These are phyloP conservation scores for Taphrina deformans DNA, from an alignment of 1,139 yeast genomes.

Conservation along the genomic window DNA sequence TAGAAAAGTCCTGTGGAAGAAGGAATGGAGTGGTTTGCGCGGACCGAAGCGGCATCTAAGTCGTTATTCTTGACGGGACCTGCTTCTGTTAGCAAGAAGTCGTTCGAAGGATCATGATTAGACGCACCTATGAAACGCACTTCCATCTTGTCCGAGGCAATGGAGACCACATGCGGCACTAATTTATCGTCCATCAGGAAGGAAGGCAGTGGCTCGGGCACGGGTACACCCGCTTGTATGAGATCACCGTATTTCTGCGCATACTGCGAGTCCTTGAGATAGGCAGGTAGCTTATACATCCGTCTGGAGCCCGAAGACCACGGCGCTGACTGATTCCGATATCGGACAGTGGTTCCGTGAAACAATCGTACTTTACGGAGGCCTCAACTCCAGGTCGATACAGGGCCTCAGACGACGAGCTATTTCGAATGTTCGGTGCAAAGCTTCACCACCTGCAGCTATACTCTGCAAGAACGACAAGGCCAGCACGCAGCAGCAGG, in stretches of 20 bases:
- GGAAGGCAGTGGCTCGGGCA: constrained; percentile 28
- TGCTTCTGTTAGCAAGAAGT: constrained; percentile 3
- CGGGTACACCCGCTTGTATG: neutral
- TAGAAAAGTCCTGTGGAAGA: constrained; percentile 56
- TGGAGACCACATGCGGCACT: constrained; percentile 32
- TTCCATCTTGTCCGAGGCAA: constrained; percentile 32
- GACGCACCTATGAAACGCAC: constrained; percentile 35
- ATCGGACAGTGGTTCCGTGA: too few relatives aligned
- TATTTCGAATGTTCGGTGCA: too few relatives aligned
- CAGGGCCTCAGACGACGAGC: too few relatives aligned
- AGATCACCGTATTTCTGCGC: constrained; percentile 30
- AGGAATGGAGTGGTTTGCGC: constrained; percentile 52
- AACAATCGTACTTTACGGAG: too few relatives aligned
- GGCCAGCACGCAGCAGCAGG: too few relatives aligned
- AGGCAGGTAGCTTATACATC: constrained; percentile 30
- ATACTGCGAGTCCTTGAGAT: constrained; percentile 33
- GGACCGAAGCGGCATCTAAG: constrained; percentile 45
- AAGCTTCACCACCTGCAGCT: too few relatives aligned
- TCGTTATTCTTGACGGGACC: constrained; percentile 38
- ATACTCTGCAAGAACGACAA: too few relatives aligned
- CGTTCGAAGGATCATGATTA: neutral
- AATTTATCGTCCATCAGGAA: constrained; percentile 32
- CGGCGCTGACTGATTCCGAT: too few relatives aligned
- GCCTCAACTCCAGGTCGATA: too few relatives aligned
- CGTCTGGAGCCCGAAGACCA: neutral